phyloP scores from a whole-genome alignment of 352 stramenopile species.

The Globisporangium orthogonon region DNA sequence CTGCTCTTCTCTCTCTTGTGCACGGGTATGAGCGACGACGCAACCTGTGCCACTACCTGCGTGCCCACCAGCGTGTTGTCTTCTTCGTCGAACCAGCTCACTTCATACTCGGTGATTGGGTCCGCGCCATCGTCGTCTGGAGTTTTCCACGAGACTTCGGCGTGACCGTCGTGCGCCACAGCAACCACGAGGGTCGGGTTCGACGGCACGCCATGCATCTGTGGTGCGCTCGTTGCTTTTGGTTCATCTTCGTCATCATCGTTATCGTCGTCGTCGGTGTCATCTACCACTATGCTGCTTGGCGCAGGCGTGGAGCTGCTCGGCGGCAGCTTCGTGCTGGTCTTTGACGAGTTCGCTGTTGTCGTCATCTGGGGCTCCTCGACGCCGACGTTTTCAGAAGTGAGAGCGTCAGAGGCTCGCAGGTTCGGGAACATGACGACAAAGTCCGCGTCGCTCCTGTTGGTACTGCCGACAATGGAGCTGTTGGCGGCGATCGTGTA shows the following conservation, averaged over 20 bases:
- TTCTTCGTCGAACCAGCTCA: slow-evolving; percentile 55
- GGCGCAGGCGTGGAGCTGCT: not conserved
- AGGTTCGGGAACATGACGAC: not conserved
- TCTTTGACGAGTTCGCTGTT: not conserved
- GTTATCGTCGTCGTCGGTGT: not conserved
- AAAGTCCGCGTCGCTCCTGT: not conserved
- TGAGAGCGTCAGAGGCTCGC: not conserved
- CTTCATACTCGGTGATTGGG: slow-evolving; percentile 49
- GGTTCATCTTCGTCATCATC: not conserved
- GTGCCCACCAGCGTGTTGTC: slow-evolving; percentile 32
- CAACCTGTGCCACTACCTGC: slow-evolving; percentile 24
- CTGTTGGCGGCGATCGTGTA: not conserved
- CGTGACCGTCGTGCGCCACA: slow-evolving; percentile 41
- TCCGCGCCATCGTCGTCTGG: slow-evolving; percentile 63
- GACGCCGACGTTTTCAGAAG: not conserved
- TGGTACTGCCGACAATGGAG: not conserved
- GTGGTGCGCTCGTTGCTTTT: slow-evolving; percentile 2
- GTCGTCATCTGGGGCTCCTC: not conserved
- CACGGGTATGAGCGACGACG: slow-evolving; percentile 12
- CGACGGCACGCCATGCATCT: slow-evolving; percentile 53
- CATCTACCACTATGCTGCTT: not conserved
- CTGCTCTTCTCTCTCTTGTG: slow-evolving; percentile 8
- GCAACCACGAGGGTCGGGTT: slow-evolving; percentile 55
- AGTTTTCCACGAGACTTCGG: slow-evolving; percentile 51
- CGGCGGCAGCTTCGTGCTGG: not conserved